Base-by-base conservation (phyloP, 2,329 filamentous ascomycete species). In the Colletotrichum australisinense region DNA sequence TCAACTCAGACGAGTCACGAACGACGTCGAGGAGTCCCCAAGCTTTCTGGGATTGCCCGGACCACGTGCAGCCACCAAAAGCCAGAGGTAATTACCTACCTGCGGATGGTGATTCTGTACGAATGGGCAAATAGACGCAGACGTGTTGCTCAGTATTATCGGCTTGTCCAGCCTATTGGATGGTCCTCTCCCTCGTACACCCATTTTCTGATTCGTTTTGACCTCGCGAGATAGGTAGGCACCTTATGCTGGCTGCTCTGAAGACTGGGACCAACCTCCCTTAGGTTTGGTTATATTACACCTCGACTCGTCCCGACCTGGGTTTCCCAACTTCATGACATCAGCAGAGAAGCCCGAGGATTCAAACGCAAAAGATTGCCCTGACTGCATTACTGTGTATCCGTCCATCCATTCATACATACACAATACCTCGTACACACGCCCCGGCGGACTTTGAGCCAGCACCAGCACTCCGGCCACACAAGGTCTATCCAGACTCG, bases 1-100 rank as follows among this genome's bases (percentile, higher is more conserved):
- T 35, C 12, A 63, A 64, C 65, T 63, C 69, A 64, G 59, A 69
- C 69, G 69, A 72, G 69, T 72, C 69, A 69, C 66, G 65, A 56
- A 59, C 65, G 65, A 64, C 59, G 35, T 64, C 66, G 35, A 69
- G 49, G 28, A 63, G 52, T 19, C 28, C 26, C 38, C 63, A 57
- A 57, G 30, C 57, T 67, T 69, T 32, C 56, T 57, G 52, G 58
- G 49, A 55, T n/a, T 60, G 56, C 62, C 55, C 46, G n/a, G 57
- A 32, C 57, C 57, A 59, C 49, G 63, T 67, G 63, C 57, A 42
- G 16, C 56, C 49, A 28, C 42, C 42, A 11, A 19, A 49, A 49
- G 42, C 19, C 8, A 9, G 42, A 49, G 42, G 38, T 19, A 26
- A 26, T 26, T 26, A 19, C 16, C 38, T 42, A 42, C 38, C 38